These are phyloP conservation scores for Sordariomycetes sp. DNA, from an alignment of 2,329 filamentous ascomycete genomes.

Conservation along the genomic window DNA sequence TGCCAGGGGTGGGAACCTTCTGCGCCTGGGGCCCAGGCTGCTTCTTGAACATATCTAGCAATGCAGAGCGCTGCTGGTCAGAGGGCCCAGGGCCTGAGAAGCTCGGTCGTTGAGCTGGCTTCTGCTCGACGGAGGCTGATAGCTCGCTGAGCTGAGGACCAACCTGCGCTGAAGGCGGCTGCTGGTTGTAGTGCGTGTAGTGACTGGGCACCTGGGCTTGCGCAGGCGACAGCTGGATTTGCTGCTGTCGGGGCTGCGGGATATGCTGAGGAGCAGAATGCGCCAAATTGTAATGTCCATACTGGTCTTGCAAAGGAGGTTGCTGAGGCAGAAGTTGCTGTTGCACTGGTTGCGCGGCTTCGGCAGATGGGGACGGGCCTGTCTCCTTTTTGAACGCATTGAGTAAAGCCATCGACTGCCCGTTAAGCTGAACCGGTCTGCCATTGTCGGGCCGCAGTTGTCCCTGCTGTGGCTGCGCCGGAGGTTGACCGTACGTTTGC, in stretches of 20 bases:
- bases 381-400: constrained; percentile 31
- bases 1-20: not conserved
- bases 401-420: constrained; percentile 32
- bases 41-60: constrained; percentile 46
- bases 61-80: constrained; percentile 31
- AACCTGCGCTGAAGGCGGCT: not conserved
- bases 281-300: too few species aligned
- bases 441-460: constrained; percentile 6
- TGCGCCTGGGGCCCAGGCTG: not conserved
- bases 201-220: constrained; percentile 2
- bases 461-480: constrained; percentile 10
- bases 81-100: not conserved
- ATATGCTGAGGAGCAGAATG: too few species aligned
- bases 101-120: not conserved
- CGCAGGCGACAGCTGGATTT: not conserved
- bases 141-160: constrained; percentile 4
- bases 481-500: constrained; percentile 4
- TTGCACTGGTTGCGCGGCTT: not conserved
- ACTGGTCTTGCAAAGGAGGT: constrained; percentile 3
- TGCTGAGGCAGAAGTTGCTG: constrained; percentile 4
- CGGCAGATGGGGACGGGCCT: constrained; percentile 7
- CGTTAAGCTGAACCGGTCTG: constrained; percentile 21
- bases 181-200: constrained; percentile 2
- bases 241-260: constrained; percentile 7
- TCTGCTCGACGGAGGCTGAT: constrained; percentile 1